Conservation (phyloP, 768 basidiomycete genomes). For the Psilocybe cubensis region DNA sequence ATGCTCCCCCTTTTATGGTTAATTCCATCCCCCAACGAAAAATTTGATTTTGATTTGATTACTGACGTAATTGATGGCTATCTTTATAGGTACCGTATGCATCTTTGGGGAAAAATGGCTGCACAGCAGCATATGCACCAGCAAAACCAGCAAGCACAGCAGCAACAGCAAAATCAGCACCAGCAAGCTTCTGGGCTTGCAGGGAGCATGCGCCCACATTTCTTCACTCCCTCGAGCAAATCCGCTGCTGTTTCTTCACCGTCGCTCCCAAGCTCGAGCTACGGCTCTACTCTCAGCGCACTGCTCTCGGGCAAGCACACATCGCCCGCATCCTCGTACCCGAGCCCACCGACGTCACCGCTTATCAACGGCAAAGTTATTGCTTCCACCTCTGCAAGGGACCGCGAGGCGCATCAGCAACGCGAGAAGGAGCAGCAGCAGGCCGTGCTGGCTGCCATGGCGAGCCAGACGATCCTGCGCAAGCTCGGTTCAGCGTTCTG, state of each 20-base stretch:
- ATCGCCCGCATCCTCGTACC: conserved; percentile 29
- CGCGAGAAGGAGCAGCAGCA: conserved; percentile 34
- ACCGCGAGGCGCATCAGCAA: conserved; percentile 19
- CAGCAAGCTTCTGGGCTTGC: conserved; percentile 41
- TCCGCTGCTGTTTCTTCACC: conserved; percentile 13
- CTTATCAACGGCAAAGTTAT: conserved; percentile 30
- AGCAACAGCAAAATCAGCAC: conserved; percentile 23
- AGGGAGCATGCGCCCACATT: conserved; percentile 41
- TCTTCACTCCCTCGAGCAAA: conserved; percentile 27
- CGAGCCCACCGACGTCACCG: conserved; percentile 51
- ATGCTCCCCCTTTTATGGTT: no score
- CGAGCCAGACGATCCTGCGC: conserved; percentile 73
- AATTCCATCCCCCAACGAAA: no score
- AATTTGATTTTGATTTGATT: no score
- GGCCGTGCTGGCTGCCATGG: conserved; percentile 70
- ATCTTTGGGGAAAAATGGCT: conserved; percentile 91
- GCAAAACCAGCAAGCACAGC: conserved; percentile 38
- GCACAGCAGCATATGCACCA: conserved; percentile 57
- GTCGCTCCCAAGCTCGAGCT: background rate
- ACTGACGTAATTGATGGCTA: conserved; percentile 13
- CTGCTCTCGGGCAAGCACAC: conserved; percentile 54
- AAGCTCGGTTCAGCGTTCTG: conserved; percentile 81
- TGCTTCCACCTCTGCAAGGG: conserved; percentile 13
- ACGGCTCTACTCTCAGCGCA: conserved; percentile 28
- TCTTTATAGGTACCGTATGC: conserved; percentile 81